phyloP scores from a whole-genome alignment of 345 rosid species.

The Moringa oleifera region DNA sequence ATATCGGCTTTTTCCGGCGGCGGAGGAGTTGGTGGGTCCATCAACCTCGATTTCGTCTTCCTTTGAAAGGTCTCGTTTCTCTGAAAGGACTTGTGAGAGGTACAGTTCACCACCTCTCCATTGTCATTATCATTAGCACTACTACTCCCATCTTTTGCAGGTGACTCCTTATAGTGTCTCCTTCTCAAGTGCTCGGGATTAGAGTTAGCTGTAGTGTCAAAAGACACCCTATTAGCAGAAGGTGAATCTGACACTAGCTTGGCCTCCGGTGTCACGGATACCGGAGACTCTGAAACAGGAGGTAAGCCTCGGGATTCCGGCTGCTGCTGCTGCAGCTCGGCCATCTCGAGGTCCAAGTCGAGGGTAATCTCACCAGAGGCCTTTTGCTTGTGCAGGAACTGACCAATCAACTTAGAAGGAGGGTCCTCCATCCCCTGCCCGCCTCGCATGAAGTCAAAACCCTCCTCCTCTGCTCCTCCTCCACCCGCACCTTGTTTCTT shows the following conservation, averaged over 20 bases:
- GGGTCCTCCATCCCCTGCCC: conserved; percentile 43
- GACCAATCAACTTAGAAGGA: conserved; percentile 60
- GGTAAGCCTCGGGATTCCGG: conserved; percentile 12
- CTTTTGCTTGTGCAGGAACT: conserved; percentile 63
- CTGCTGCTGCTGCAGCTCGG: conserved; percentile 44
- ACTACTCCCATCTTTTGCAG: conserved; percentile 22
- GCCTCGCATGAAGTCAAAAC: conserved; percentile 33
- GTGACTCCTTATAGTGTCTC: conserved; percentile 34
- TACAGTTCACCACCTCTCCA: conserved; percentile 48
- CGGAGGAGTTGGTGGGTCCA: conserved; percentile 56
- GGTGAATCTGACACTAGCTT: conserved; percentile 8
- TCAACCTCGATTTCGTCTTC: conserved; percentile 63
- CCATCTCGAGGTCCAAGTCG: conserved; percentile 76
- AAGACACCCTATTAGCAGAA: conserved; percentile 22
- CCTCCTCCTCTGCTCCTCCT: conserved; percentile 16
- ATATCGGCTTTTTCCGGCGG: conserved; percentile 27
- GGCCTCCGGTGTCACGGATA: conserved; percentile 12
- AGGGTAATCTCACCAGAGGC: conserved; percentile 66
- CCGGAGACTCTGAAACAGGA: conserved; percentile 34
- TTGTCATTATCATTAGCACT: conserved; percentile 22
- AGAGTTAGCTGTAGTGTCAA: conserved; percentile 18
- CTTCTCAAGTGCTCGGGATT: conserved; percentile 22
- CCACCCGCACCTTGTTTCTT: conserved; percentile 1
- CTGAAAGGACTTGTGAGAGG: conserved; percentile 41
- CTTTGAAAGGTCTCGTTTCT: conserved; percentile 24